phyloP scores from a whole-genome alignment of 139 green algal genomes.

The Pseudopediastrum boryanum region DNA sequence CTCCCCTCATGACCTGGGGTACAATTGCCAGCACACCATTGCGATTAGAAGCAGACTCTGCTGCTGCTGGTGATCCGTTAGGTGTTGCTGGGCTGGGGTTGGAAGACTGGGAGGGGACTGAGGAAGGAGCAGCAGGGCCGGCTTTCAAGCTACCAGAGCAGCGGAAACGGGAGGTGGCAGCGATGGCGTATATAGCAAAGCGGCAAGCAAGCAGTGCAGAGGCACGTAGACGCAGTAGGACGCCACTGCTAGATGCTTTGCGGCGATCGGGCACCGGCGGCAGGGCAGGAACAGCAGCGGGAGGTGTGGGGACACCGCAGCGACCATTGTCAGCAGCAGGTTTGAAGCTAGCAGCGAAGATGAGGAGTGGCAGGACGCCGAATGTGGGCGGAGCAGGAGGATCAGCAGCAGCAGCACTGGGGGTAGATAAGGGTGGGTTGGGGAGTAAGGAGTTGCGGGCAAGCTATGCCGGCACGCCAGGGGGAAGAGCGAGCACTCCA shows the following conservation, averaged over 20 bases:
- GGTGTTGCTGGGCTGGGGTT: background rate
- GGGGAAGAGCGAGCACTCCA: background rate
- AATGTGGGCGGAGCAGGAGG: background rate
- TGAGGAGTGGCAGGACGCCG: slow-evolving; percentile 4
- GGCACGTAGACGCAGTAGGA: background rate
- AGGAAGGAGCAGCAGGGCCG: background rate
- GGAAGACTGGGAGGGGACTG: background rate
- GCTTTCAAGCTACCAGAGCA: slow-evolving; percentile 48
- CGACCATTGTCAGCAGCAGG: slow-evolving; percentile 48
- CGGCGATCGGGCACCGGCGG: slow-evolving; percentile 5
- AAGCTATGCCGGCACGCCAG: slow-evolving; percentile 32
- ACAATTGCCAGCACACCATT: slow-evolving; percentile 82
- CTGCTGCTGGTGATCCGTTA: background rate
- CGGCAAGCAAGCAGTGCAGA: slow-evolving; percentile 2
- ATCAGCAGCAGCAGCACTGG: background rate
- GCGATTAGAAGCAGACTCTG: slow-evolving; percentile 56
- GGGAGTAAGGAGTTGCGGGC: slow-evolving; percentile 12
- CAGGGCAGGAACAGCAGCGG: background rate
- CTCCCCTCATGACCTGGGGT: slow-evolving; percentile 89
- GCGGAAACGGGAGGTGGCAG: slow-evolving; percentile 32
- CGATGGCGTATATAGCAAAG: slow-evolving; percentile 1
- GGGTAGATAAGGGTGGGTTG: background rate
- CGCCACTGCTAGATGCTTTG: slow-evolving; percentile 34
- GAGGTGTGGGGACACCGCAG: background rate
- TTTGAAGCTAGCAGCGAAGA: slow-evolving; percentile 43